Evolutionary conservation across 345 rosid species (phyloP).

Genomic region (Eucalyptus leucophloia): DNA sequence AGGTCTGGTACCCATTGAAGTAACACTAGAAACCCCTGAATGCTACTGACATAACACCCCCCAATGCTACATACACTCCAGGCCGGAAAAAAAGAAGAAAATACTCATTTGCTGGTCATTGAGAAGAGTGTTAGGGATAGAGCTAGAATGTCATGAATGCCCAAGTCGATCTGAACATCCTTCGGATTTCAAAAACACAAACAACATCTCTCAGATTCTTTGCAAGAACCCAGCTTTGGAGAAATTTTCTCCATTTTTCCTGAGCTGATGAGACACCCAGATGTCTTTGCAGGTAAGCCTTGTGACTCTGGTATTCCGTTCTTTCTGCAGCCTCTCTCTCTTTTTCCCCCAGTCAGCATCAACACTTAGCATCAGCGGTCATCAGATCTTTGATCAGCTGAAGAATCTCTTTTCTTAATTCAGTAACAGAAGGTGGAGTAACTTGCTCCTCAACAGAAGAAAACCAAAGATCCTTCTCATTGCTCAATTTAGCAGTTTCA

Average conservation of each 20-base stretch:
- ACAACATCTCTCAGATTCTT: background rate
- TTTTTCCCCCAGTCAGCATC: background rate
- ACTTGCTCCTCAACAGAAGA: conserved; percentile 44
- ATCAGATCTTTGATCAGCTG: conserved; percentile 37
- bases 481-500: conserved; percentile 5
- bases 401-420: conserved; percentile 44
- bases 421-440: conserved; percentile 28
- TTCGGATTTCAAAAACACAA: background rate
- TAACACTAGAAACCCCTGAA: background rate
- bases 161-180: background rate
- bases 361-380: background rate
- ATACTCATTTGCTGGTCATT: background rate
- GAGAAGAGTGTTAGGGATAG: background rate
- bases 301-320: background rate
- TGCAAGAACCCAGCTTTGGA: background rate
- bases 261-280: background rate
- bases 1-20: background rate
- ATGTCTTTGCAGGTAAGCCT: background rate
- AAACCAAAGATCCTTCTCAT: conserved; percentile 40
- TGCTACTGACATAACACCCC: background rate
- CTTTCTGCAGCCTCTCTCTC: background rate
- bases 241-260: background rate
- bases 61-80: background rate
- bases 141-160: background rate
- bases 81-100: background rate